A percentile compares a stretch with the other conserved stretches of the same genome.
phyloP scores from a whole-genome alignment of 208 protist species.

The Spongospora subterranea region DNA sequence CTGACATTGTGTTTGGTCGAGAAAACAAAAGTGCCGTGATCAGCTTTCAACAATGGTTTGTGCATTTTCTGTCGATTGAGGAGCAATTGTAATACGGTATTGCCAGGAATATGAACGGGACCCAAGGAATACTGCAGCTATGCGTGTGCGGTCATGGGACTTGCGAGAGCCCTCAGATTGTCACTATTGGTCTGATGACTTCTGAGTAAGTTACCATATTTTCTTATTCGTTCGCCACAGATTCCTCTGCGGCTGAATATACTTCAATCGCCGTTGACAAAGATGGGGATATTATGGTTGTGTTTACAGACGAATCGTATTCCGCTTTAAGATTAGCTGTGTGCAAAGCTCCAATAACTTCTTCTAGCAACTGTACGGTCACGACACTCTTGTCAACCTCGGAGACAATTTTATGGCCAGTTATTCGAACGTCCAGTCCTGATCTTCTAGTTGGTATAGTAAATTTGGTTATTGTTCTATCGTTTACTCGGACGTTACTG shows the following conservation, averaged over 20 bases:
- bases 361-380: neutral
- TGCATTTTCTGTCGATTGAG: neutral
- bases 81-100: neutral
- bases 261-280: neutral
- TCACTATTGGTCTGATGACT: neutral
- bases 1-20: neutral
- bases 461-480: neutral
- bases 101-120: neutral
- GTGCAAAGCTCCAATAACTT: neutral
- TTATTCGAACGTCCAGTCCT: neutral
- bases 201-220: neutral
- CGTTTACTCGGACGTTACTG: neutral
- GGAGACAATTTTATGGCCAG: neutral
- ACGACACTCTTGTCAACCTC: neutral
- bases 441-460: neutral
- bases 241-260: neutral
- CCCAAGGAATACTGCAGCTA: neutral
- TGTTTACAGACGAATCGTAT: neutral
- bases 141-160: conserved; percentile 5
- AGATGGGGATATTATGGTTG: neutral
- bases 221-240: neutral
- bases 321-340: neutral
- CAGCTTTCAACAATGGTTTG: neutral
- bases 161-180: neutral
- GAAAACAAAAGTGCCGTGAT: neutral